These are phyloP conservation scores for Brasenia schreberi DNA, from an alignment of 164 flowering plant genomes.

Conservation along the genomic window DNA sequence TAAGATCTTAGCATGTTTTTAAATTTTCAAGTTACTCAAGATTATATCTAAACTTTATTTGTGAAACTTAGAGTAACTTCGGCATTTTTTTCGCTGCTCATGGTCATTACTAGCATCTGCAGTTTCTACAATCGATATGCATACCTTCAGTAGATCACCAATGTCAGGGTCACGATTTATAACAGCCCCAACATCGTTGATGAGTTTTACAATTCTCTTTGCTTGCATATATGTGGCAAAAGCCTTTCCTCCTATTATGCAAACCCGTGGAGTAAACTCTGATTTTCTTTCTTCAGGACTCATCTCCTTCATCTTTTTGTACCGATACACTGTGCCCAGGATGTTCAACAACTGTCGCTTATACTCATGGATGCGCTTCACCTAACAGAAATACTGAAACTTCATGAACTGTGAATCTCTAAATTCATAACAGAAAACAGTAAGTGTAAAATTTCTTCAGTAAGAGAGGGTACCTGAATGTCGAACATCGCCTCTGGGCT, in stretches of 20 bases:
- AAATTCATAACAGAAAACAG: too few species aligned
- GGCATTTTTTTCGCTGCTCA: too few species aligned
- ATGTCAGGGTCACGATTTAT: conserved; percentile 88
- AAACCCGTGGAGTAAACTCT: conserved; percentile 75
- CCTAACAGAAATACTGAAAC: conserved; percentile 25
- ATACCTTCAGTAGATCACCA: conserved; percentile 84
- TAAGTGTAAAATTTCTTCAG: not conserved
- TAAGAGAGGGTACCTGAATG: conserved; percentile 43
- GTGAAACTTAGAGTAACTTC: too few species aligned
- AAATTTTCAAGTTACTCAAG: too few species aligned
- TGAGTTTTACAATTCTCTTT: conserved; percentile 88
- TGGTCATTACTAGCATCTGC: not conserved
- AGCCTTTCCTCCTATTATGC: conserved; percentile 97
- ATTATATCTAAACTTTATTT: too few species aligned
- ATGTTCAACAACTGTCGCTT: conserved; percentile 85
- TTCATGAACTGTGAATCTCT: too few species aligned
- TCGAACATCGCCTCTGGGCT: conserved; percentile 94
- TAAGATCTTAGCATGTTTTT: too few species aligned
- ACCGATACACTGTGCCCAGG: conserved; percentile 84
- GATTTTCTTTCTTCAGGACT: conserved; percentile 50
- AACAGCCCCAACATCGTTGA: conserved; percentile 83
- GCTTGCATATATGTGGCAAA: conserved; percentile 96
- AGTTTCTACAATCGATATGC: not conserved
- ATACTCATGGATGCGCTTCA: conserved; percentile 96
- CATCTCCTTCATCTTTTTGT: conserved; percentile 96